These are phyloP conservation scores for Hymenoscyphus salicellus DNA, from an alignment of 2,329 filamentous ascomycete species.

Conservation along the genomic window DNA sequence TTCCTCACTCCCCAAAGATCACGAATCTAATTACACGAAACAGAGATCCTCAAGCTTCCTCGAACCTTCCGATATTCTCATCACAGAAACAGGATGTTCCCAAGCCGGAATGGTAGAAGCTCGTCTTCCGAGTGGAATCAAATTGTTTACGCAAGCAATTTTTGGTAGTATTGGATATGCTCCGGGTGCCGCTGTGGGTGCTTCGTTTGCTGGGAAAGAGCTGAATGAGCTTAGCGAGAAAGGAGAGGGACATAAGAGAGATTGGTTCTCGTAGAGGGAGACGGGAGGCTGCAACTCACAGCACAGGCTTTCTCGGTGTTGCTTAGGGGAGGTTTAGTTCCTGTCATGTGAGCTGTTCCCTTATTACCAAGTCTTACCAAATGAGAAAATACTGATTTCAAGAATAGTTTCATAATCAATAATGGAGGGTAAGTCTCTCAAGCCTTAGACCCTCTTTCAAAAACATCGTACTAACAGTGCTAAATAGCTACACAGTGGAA, in stretches of 20 bases:
- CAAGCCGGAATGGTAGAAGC: conserved; percentile 49
- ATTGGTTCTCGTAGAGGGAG: conserved; percentile 55
- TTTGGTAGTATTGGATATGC: conserved; percentile 61
- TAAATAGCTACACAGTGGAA: conserved; percentile 58
- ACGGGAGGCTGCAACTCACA: conserved; percentile 64
- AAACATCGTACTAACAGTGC: conserved; percentile 47
- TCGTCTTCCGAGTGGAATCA: conserved; percentile 31
- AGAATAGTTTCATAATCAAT: conserved; percentile 69
- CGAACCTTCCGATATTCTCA: conserved; percentile 50
- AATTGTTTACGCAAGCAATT: conserved; percentile 48
- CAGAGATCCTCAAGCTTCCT: conserved; percentile 43
- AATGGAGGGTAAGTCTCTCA: conserved; percentile 59
- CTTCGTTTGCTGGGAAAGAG: conserved; percentile 46
- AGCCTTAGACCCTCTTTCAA: not conserved
- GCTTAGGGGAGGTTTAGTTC: conserved; percentile 49
- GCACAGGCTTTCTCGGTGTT: conserved; percentile 64
- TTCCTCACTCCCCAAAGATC: not conserved
- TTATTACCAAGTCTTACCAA: not conserved
- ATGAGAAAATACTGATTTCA: not conserved
- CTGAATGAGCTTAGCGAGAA: not conserved
- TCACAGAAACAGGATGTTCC: conserved; percentile 57
- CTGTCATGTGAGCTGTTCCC: conserved; percentile 29
- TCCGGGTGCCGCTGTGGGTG: conserved; percentile 54
- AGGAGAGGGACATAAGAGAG: conserved; percentile 39
- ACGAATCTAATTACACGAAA: not conserved